Conservation (phyloP, 1,284 basidiomycete genomes). For the Filobasidium uniguttulatum region DNA sequence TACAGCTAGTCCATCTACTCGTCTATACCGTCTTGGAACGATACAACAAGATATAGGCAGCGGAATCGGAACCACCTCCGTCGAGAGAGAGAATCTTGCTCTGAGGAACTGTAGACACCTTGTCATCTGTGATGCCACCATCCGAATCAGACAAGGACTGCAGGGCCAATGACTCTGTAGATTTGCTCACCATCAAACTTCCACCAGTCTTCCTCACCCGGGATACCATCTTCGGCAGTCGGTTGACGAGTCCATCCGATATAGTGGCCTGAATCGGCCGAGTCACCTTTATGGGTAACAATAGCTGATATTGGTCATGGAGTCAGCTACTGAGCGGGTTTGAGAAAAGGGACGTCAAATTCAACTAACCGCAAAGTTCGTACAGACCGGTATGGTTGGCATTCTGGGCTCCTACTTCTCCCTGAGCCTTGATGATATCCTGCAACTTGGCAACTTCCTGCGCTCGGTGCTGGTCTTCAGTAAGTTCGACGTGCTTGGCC, state of each 20-base stretch:
- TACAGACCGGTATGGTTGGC: constrained; percentile 31
- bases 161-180: too few species aligned
- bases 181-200: constrained; percentile 44
- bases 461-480: constrained; percentile 13
- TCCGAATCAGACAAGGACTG: constrained; percentile 1
- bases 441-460: constrained; percentile 27
- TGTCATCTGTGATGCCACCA: constrained; percentile 64
- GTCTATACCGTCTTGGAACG: constrained; percentile 33
- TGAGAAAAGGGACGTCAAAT: background rate
- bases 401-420: constrained; percentile 15
- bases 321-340: too few species aligned
- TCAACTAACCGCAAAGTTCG: constrained; percentile 33
- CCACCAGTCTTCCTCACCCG: constrained; percentile 49
- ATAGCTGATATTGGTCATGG: too few species aligned
- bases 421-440: constrained; percentile 19
- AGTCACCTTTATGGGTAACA: constrained; percentile 91
- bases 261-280: constrained; percentile 83
- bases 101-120: constrained; percentile 50
- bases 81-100: constrained; percentile 72
- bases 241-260: constrained; percentile 52
- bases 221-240: constrained; percentile 13
- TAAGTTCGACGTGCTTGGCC: background rate
- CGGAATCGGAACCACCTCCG: constrained; percentile 67
- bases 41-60: constrained; percentile 76
- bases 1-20: background rate